phyloP scores from a whole-genome alignment of 495 filamentous ascomycete species.

The Letharia columbiana region DNA sequence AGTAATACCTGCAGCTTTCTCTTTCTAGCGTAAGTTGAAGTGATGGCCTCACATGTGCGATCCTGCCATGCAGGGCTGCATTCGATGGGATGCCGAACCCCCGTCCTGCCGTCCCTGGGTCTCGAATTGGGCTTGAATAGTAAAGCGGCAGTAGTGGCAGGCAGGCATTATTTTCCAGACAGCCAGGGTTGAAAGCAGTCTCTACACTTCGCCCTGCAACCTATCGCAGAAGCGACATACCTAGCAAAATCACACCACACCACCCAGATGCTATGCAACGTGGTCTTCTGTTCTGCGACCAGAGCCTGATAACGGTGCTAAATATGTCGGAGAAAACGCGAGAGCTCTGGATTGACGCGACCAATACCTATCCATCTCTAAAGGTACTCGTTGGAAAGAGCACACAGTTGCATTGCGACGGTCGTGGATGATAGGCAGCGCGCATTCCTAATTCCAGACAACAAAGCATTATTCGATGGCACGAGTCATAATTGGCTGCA shows the following conservation, averaged over 20 bases:
- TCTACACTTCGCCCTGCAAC: neutral
- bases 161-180: neutral
- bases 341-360: neutral
- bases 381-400: neutral
- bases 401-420: neutral
- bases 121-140: neutral
- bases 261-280: neutral
- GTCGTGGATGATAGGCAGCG: neutral
- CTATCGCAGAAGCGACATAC: neutral
- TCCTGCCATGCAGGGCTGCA: neutral
- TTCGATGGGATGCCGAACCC: neutral
- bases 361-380: neutral
- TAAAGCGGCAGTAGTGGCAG: neutral
- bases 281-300: neutral
- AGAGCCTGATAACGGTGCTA: neutral
- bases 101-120: neutral
- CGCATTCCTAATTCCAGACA: neutral
- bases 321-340: neutral
- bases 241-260: neutral
- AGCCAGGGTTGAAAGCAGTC: neutral
- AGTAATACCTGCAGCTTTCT: neutral
- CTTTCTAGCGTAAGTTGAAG: no score
- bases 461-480: neutral
- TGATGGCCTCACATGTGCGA: neutral
- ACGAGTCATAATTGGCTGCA: neutral